These are phyloP conservation scores for Eucalyptus curtisii DNA, from an alignment of 345 rosid genomes.

Conservation along the genomic window DNA sequence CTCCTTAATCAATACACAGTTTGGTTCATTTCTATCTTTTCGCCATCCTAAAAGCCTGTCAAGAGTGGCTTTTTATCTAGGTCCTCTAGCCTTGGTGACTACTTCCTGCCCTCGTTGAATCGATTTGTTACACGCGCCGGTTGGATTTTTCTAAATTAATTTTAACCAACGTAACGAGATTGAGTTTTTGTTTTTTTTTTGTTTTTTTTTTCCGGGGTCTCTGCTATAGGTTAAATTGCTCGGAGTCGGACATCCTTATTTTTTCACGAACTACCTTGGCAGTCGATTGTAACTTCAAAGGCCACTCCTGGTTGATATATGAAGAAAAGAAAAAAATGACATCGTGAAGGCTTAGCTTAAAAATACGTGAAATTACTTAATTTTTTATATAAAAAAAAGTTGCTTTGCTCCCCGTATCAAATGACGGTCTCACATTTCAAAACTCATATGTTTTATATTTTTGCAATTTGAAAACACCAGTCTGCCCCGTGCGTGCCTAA, in stretches of 20 bases:
- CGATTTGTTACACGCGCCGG: no score
- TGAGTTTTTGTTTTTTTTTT: neutral
- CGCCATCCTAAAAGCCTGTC: fast-evolving
- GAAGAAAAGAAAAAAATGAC: no score
- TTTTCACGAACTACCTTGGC: neutral
- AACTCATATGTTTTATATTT: neutral
- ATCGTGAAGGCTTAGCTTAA: neutral
- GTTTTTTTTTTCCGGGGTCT: neutral
- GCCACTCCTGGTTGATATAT: neutral
- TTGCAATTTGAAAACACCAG: neutral
- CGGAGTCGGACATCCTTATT: neutral
- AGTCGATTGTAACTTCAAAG: neutral
- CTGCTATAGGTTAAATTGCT: neutral
- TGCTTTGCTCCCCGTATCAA: neutral
- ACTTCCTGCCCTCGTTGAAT: no score
- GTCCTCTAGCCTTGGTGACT: no score
- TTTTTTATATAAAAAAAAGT: neutral
- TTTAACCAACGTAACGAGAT: neutral
- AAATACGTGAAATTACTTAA: neutral
- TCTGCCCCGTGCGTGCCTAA: neutral
- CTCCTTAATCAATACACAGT: fast-evolving
- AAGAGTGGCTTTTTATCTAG: fast-evolving
- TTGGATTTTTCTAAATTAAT: neutral
- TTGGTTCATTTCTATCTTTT: no score
- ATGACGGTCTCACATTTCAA: neutral